Evolutionary conservation across 78 protist genomes (phyloP).

Genomic region (Capsaspora owczarzaki): DNA sequence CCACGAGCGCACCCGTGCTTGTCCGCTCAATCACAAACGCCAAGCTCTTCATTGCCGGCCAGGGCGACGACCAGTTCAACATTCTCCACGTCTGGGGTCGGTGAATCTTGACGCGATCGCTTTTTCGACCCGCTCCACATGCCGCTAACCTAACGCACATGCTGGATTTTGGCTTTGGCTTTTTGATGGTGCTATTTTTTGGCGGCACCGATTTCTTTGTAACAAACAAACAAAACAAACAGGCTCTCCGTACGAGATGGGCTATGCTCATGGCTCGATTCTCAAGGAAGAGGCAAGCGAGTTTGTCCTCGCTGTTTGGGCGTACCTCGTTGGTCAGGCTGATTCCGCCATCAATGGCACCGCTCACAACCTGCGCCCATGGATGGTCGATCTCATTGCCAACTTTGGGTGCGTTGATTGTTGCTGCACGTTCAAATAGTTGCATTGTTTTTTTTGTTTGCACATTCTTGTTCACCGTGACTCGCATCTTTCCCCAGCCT

Average conservation of each 20-base stretch:
- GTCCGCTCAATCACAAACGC: neutral
- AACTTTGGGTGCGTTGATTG: neutral
- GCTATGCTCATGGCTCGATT: conserved; percentile 14
- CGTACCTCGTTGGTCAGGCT: conserved; percentile 1
- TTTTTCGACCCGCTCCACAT: too few species aligned
- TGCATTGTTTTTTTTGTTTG: neutral
- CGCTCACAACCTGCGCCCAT: neutral
- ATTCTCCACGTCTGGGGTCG: conserved; percentile 5
- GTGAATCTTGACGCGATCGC: too few species aligned
- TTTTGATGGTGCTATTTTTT: too few species aligned
- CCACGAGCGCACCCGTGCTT: neutral
- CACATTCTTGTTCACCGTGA: neutral
- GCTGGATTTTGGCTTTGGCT: too few species aligned
- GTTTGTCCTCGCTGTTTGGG: neutral
- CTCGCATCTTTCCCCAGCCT: neutral
- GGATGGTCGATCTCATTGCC: neutral
- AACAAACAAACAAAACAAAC: too few species aligned
- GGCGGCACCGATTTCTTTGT: too few species aligned
- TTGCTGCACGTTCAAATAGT: neutral
- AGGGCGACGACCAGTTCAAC: neutral
- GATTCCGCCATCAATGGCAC: neutral
- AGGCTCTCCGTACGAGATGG: conserved; percentile 17
- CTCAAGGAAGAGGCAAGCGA: neutral
- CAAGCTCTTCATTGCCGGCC: conserved; percentile 5
- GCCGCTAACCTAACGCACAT: too few species aligned